These are phyloP conservation scores for Cladosporium velox DNA, from an alignment of 2,329 filamentous ascomycete genomes.

Conservation along the genomic window DNA sequence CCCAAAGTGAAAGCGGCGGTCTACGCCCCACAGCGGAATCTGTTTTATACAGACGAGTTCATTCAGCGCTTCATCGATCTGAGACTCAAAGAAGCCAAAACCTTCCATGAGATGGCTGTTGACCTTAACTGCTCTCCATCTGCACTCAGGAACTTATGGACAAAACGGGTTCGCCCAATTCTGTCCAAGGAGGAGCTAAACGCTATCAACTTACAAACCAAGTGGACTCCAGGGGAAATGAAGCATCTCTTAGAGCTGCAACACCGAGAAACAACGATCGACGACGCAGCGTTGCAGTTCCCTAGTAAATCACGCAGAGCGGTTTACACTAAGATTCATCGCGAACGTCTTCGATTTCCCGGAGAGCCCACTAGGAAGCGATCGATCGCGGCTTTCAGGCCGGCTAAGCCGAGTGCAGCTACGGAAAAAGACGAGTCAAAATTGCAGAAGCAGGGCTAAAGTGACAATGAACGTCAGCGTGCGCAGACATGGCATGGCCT, in stretches of 20 bases:
- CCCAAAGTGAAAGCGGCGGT: neutral
- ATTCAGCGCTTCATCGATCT: neutral
- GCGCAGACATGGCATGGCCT: neutral
- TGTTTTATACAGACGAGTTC: neutral
- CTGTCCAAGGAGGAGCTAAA: neutral
- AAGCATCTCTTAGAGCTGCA: neutral
- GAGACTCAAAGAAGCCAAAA: neutral
- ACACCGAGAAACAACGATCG: neutral
- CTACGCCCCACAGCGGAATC: neutral
- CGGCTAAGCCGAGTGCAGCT: neutral
- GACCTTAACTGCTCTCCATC: neutral
- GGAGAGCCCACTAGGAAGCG: neutral
- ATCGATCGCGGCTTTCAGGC: neutral
- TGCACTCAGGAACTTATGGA: neutral
- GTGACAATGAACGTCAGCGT: neutral
- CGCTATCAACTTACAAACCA: neutral
- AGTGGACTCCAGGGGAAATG: neutral
- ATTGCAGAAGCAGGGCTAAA: neutral
- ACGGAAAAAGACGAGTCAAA: neutral
- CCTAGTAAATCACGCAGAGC: neutral
- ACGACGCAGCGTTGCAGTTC: neutral
- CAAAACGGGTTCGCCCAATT: neutral
- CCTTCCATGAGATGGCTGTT: neutral
- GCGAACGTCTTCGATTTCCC: neutral
- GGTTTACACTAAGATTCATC: neutral